These are phyloP conservation scores for Aureobasidium subglaciale DNA, from an alignment of 2,329 filamentous ascomycete species.

Conservation along the genomic window DNA sequence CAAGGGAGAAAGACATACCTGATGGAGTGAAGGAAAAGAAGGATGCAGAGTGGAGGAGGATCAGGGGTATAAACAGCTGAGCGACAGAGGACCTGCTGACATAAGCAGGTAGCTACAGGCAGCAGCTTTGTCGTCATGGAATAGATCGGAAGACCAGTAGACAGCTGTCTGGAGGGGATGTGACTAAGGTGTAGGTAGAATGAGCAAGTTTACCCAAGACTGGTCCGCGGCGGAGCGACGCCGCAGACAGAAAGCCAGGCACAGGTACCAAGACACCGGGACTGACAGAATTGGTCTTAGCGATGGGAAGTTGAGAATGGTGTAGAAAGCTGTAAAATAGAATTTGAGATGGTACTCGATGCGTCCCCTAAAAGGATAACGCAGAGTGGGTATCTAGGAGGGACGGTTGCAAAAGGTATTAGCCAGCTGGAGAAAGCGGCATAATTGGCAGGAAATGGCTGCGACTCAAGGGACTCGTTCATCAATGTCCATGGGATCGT, in stretches of 20 bases:
- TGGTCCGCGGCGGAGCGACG: too few relatives aligned
- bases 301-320: background rate
- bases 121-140: too few relatives aligned
- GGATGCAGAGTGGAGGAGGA: background rate
- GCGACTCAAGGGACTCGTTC: background rate
- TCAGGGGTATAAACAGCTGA: background rate
- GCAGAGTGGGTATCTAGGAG: background rate
- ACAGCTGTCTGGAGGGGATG: background rate
- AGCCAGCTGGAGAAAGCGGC: background rate
- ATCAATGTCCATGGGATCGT: slow-evolving; percentile 2
- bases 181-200: background rate
- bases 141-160: too few relatives aligned
- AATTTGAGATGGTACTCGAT: background rate
- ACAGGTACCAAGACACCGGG: too few relatives aligned
- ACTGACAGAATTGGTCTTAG: background rate
- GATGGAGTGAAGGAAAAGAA: background rate
- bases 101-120: background rate
- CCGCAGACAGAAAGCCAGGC: too few relatives aligned
- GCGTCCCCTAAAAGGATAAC: background rate
- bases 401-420: background rate
- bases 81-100: background rate
- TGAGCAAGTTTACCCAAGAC: background rate
- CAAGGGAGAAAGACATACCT: background rate
- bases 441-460: background rate
- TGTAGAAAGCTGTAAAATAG: background rate